A percentile compares a stretch with the other conserved stretches of the same genome.
Evolutionary conservation across 225 moss, liverwort and hornwort species (phyloP).

Genomic region (Physcomitrellopsis africana): DNA sequence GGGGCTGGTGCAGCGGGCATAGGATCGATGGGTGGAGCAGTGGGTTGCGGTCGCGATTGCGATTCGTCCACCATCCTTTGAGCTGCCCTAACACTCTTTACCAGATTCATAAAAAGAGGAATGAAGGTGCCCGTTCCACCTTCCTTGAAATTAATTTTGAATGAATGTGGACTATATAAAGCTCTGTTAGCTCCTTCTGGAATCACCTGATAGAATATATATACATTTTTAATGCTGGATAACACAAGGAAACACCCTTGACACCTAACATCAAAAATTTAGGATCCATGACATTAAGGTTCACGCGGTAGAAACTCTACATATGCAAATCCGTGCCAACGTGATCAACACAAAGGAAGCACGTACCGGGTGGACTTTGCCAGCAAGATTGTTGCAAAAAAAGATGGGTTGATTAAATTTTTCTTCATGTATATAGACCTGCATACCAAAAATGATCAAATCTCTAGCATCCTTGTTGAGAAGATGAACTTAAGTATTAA

Average conservation of each 20-base stretch:
- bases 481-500: too few relatives aligned
- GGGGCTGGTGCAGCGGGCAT: conserved; percentile 76
- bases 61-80: conserved; percentile 55
- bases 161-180: conserved; percentile 69
- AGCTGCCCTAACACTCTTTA: conserved; percentile 73
- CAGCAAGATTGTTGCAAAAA: conserved; percentile 94
- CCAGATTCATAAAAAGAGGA: conserved; percentile 77
- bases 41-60: conserved; percentile 56
- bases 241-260: not conserved
- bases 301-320: conserved; percentile 5
- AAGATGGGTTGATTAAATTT: conserved; percentile 96
- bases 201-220: conserved; percentile 63
- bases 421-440: conserved; percentile 90
- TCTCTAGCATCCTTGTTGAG: not conserved
- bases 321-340: not conserved
- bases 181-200: conserved; percentile 81
- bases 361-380: conserved; percentile 96
- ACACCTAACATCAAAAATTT: not conserved
- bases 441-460: conserved; percentile 38
- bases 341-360: conserved; percentile 1
- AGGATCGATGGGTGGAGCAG: conserved; percentile 79
- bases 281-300: not conserved
- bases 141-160: conserved; percentile 91
- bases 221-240: conserved; percentile 8
- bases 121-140: conserved; percentile 98